Evolutionary conservation across 352 stramenopile species (phyloP), one percentile per base, ranked within the genome.

Genomic region (Phytophthora idaei): DNA sequence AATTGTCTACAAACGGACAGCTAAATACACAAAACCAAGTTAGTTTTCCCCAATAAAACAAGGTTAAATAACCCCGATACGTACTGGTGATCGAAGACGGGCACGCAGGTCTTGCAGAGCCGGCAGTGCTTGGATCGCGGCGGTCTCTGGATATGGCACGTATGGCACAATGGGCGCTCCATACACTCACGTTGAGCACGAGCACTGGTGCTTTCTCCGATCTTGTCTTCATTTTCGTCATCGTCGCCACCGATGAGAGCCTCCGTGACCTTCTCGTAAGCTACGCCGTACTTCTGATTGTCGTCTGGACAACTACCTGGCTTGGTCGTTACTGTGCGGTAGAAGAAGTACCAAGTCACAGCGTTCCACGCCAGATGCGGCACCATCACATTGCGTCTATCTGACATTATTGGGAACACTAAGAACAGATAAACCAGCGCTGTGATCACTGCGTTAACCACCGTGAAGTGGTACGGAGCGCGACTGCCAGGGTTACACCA

Each of bases 1-100:
- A 99, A 77, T 99, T 99, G 82, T 99, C 98, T 9, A 99, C 90
- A 81, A 98, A 99, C 15, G 97, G 97, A 57, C 97, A 99, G 76
- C 87, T 56, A 29, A 90, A 64, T 8, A 71, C 4, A 45, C 48
- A 53, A 46, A 3, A n/a, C 41, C 15, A 67, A 29, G 29, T 67
- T 60, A 70, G 56, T 46, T 53, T 25, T 48, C 2, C 17, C 31
- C 27, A 31, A 37, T 12, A 41, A 15, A 31, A 61, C 9, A 29
- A 15, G 14, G 15, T 29, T 32, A 31, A 37, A 28, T 14, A 17
- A 64, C 12, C 21, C 21, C n/a, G 7, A 27, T 8, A 89, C 83
- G 71, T 90, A 93, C 87, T 99, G 96, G 87, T 99, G 97, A 73
- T 99, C 98, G 80, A 99, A 99, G 50, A 97, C 92, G 51, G 97